These are phyloP conservation scores for Paramecium pentaurelia DNA, from an alignment of 73 alveolate species.

Conservation along the genomic window DNA sequence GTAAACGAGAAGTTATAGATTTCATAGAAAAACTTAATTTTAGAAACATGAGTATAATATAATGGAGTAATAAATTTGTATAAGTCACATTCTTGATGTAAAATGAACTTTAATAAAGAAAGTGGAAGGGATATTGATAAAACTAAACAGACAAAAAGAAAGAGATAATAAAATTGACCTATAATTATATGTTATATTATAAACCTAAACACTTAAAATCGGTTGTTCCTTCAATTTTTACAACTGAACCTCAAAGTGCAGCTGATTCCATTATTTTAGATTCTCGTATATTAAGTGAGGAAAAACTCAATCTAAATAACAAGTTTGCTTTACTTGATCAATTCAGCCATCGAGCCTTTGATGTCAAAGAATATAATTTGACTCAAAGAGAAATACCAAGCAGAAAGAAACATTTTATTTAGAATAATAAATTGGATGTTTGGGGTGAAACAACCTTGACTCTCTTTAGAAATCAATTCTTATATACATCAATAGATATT, in stretches of 20 bases:
- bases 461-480: not conserved
- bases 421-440: not conserved
- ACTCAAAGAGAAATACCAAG: not conserved
- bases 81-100: too few relatives aligned
- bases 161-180: not conserved
- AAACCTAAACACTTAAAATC: not conserved
- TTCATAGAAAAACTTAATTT: too few relatives aligned
- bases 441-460: not conserved
- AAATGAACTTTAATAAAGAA: too few relatives aligned
- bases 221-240: not conserved
- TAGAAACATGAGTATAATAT: too few relatives aligned
- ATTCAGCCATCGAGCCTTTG: conserved; percentile 3
- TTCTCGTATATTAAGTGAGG: not conserved
- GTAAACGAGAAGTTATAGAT: too few relatives aligned
- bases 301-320: not conserved
- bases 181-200: conserved; percentile 8
- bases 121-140: not conserved
- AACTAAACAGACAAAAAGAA: not conserved
- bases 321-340: not conserved
- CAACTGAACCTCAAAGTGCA: conserved; percentile 33
- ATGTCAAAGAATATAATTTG: not conserved
- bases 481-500: not conserved
- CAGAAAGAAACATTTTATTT: not conserved
- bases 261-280: not conserved
- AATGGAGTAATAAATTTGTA: too few relatives aligned